Evolutionary conservation across 2,329 filamentous ascomycete species (phyloP).

Genomic region (Penicillium griseofulvum): DNA sequence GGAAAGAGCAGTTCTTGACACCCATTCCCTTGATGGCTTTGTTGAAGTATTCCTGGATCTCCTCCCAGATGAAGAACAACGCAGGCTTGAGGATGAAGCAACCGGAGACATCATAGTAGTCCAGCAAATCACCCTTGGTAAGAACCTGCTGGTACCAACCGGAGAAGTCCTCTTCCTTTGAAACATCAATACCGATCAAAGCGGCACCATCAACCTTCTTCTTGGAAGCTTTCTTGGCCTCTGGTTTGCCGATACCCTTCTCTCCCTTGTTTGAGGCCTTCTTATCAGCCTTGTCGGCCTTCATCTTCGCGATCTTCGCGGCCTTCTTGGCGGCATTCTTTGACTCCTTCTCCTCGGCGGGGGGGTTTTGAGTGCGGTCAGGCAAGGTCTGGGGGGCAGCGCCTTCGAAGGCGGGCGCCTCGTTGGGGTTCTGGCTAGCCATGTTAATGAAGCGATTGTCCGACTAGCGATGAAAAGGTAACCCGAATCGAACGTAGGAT

Average conservation of each 20-base stretch:
- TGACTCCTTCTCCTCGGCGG: conserved; percentile 35
- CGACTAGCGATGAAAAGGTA: conserved; percentile 17
- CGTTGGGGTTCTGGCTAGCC: conserved; percentile 33
- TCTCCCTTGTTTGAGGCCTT: conserved; percentile 34
- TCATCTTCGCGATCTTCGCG: conserved; percentile 47
- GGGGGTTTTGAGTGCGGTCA: conserved; percentile 40
- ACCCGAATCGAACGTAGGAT: conserved; percentile 17
- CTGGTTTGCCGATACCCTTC: conserved; percentile 16
- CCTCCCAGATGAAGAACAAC: conserved; percentile 67
- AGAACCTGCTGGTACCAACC: conserved; percentile 98
- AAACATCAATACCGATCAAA: conserved; percentile 81
- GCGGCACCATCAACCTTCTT: conserved; percentile 61
- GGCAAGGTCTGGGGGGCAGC: conserved; percentile 35
- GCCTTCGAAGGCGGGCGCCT: conserved; percentile 23
- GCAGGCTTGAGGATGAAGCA: conserved; percentile 88
- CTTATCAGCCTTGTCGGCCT: conserved; percentile 41
- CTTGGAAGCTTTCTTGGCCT: conserved; percentile 26
- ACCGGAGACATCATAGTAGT: conserved; percentile 97
- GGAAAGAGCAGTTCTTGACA: conserved; percentile 94
- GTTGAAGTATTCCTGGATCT: conserved; percentile 59
- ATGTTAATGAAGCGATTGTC: conserved; percentile 26
- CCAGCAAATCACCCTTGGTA: conserved; percentile 93
- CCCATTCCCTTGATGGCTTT: conserved; percentile 80
- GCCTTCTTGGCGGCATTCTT: conserved; percentile 50
- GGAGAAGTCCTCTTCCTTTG: conserved; percentile 82